phyloP scores from a whole-genome alignment of 192 early-diverging fungal genomes.

The Podila minutissima region DNA sequence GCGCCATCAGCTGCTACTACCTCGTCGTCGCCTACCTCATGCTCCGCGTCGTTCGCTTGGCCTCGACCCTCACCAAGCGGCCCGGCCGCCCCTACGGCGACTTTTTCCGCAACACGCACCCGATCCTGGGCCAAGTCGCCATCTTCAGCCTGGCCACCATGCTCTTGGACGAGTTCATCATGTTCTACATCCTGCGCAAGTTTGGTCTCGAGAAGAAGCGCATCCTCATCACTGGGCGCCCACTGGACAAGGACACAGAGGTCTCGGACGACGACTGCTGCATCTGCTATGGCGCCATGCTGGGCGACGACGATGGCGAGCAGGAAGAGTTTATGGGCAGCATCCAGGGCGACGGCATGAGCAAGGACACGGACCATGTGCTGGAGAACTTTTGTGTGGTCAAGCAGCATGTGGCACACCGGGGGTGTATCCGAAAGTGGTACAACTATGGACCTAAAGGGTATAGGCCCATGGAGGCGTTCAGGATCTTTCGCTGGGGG shows the following conservation, averaged over 20 bases:
- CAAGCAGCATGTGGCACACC: slow-evolving; percentile 45
- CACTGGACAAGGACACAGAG: slow-evolving; percentile 31
- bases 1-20: slow-evolving; percentile 47
- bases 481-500: slow-evolving; percentile 37
- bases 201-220: slow-evolving; percentile 49
- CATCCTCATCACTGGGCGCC: slow-evolving; percentile 32
- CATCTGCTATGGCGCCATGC: slow-evolving; percentile 51
- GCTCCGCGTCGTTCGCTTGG: slow-evolving; percentile 38
- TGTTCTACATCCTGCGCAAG: slow-evolving; percentile 53
- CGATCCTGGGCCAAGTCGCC: slow-evolving; percentile 41
- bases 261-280: slow-evolving; percentile 45
- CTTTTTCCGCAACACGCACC: slow-evolving; percentile 42
- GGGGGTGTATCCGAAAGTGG: slow-evolving; percentile 51
- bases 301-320: slow-evolving; percentile 36
- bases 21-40: slow-evolving; percentile 48
- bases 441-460: slow-evolving; percentile 51
- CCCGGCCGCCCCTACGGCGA: slow-evolving; percentile 49
- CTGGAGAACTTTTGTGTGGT: slow-evolving; percentile 49
- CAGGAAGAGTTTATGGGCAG: neutral
- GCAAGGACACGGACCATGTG: slow-evolving; percentile 39
- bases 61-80: slow-evolving; percentile 37
- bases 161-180: slow-evolving; percentile 44
- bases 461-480: slow-evolving; percentile 47
- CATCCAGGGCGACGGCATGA: slow-evolving; percentile 5
- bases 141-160: slow-evolving; percentile 40